phyloP scores from a whole-genome alignment of 108 stramenopile genomes.

The Craspedostauros australis region DNA sequence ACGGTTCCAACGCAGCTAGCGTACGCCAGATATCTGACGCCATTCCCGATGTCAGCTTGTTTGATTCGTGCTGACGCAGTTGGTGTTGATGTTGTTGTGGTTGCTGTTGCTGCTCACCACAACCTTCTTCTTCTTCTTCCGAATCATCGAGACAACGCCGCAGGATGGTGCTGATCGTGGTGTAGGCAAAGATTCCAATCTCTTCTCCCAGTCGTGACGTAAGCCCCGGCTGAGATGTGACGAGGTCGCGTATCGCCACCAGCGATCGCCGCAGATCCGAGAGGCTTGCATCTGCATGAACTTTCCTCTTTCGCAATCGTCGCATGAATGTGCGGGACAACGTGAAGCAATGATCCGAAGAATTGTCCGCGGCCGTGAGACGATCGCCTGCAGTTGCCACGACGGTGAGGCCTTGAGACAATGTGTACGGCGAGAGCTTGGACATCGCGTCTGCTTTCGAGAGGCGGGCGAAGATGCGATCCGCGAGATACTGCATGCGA shows the following conservation, averaged over 20 bases:
- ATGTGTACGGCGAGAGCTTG: slow-evolving; percentile 10
- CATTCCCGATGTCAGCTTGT: slow-evolving; percentile 5
- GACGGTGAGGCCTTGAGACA: slow-evolving; percentile 15
- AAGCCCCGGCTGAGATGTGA: neutral
- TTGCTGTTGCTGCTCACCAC: neutral
- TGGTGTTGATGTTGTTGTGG: neutral
- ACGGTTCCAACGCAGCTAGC: slow-evolving; percentile 12
- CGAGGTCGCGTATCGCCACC: slow-evolving; percentile 9
- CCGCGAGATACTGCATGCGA: too few species aligned
- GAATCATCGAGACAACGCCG: neutral
- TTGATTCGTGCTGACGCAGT: neutral
- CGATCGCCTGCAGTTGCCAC: neutral
- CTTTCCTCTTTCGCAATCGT: slow-evolving; percentile 21
- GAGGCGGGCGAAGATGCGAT: slow-evolving; percentile 12
- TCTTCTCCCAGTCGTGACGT: slow-evolving; percentile 18
- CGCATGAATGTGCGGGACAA: slow-evolving; percentile 24
- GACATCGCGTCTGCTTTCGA: slow-evolving; percentile 21
- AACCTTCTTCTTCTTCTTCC: neutral
- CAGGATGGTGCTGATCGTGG: slow-evolving; percentile 7
- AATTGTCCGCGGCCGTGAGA: neutral
- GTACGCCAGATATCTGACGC: slow-evolving; percentile 10
- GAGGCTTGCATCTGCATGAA: slow-evolving; percentile 11
- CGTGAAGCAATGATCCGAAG: neutral
- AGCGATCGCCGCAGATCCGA: slow-evolving; percentile 18
- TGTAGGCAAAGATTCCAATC: slow-evolving; percentile 24